Percentiles rank a stretch among this genome's conserved stretches.
These are phyloP conservation scores for Rhizophagus prolifer DNA, from an alignment of 192 early-diverging fungal species.

Conservation along the genomic window DNA sequence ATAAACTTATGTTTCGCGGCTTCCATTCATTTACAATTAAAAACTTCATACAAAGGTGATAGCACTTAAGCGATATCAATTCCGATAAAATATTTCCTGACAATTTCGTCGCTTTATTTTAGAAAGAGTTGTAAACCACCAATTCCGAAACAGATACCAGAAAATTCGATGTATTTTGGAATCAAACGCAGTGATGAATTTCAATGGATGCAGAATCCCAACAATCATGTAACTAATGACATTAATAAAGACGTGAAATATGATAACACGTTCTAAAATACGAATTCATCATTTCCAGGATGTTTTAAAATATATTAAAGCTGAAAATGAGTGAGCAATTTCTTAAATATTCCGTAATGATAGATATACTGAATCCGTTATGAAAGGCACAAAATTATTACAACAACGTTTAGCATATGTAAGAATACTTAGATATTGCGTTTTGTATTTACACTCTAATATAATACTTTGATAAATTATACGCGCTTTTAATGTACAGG, in stretches of 20 bases:
- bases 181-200: slow-evolving; percentile 47
- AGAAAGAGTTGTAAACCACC: slow-evolving; percentile 25
- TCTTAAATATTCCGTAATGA: not conserved
- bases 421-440: not conserved
- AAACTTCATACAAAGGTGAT: not conserved
- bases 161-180: slow-evolving; percentile 38
- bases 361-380: slow-evolving; percentile 31
- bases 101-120: not conserved
- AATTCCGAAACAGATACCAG: slow-evolving; percentile 42
- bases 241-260: not conserved
- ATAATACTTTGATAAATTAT: not conserved
- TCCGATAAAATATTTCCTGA: not conserved
- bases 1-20: not conserved
- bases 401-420: slow-evolving; percentile 10
- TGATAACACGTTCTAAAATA: not conserved
- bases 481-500: slow-evolving; percentile 32
- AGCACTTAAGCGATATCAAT: not conserved
- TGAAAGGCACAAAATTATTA: slow-evolving; percentile 24
- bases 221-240: slow-evolving; percentile 38
- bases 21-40: not conserved
- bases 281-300: slow-evolving; percentile 33
- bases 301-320: slow-evolving; percentile 45
- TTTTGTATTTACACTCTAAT: not conserved
- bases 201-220: slow-evolving; percentile 53
- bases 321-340: slow-evolving; percentile 51